Evolutionary conservation across 495 filamentous ascomycete species (phyloP), one percentile per base, ranked within the genome.

Genomic region (Cercophora newfieldiana): DNA sequence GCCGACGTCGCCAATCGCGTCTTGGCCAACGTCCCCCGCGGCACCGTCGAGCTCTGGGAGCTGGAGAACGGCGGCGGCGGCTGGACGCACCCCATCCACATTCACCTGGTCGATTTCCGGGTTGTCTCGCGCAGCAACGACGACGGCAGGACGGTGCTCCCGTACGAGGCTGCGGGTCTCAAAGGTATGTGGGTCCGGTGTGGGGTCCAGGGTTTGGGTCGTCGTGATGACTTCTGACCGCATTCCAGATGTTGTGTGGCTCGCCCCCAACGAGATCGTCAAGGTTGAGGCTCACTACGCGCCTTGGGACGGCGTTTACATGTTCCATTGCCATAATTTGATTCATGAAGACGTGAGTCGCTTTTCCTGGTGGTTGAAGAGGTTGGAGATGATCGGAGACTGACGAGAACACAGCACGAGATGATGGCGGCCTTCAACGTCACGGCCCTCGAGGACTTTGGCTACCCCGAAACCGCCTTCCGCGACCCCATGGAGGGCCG

Each of bases 361-460:
- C 24, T 26, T 57, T 12, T 1, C n/a, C n/a, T 30, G 18, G 19
- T 7, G 19, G 18, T 26, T 21, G n/a, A n/a, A n/a, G n/a, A n/a
- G n/a, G 16, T 47, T 33, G 19, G 21, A 0, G 22, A 0, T 25
- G 3, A 0, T 44, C 10, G 12, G 18, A 29, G 4, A 50, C 2
- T 2, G 19, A 48, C 62, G 61, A 22, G 65, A 48, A 3, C 14
- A 1, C 48, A 72, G 70, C 77, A 87, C 69, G 85, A 84, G 63
- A 87, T 87, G 86, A 86, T 87, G 85, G 84, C 78, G 0, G 85
- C 84, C 16, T 86, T 87, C 70, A 87, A 87, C 65, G 79, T 86
- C 37, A 80, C 82, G 7, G 73, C 66, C n/a, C 72, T 84, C 7
- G 57, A 69, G 1, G 75, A 81, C 66, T 78, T 80, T 47, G 82